Conservation (phyloP, 805 yeast species). For the Cyberlindnera xishuangbannaensis region DNA sequence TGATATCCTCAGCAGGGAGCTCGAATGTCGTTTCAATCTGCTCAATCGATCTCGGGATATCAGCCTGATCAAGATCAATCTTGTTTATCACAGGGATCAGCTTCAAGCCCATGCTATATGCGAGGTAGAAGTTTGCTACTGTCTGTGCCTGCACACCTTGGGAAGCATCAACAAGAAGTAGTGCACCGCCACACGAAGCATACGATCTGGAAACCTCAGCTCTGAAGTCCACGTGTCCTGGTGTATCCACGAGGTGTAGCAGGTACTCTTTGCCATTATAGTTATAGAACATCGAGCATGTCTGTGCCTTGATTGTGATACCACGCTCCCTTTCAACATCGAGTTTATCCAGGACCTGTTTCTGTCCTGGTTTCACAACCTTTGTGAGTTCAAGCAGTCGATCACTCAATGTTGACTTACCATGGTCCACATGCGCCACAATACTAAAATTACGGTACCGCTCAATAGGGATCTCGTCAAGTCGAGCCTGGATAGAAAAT, state of each 20-base stretch:
- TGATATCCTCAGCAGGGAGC: constrained; percentile 62
- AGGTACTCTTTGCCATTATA: constrained; percentile 67
- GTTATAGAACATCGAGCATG: constrained; percentile 86
- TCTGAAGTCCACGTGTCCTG: constrained; percentile 96
- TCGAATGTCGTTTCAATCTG: constrained; percentile 87
- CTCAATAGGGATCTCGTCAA: constrained; percentile 73
- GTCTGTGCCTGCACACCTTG: constrained; percentile 98
- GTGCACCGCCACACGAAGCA: constrained; percentile 95
- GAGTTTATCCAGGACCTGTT: constrained; percentile 82
- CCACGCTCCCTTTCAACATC: constrained; percentile 97
- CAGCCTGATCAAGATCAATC: constrained; percentile 84
- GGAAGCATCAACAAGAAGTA: constrained; percentile 84
- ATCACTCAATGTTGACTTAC: constrained; percentile 85
- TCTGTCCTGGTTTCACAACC: constrained; percentile 76
- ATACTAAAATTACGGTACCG: constrained; percentile 87
- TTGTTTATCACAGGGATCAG: constrained; percentile 88
- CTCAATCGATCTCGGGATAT: constrained; percentile 70
- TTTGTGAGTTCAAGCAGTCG: constrained; percentile 83
- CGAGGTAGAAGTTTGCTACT: constrained; percentile 92
- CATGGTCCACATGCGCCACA: constrained; percentile 94
- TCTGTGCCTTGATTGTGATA: constrained; percentile 94
- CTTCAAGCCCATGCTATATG: constrained; percentile 76
- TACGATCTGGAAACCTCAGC: constrained; percentile 91
- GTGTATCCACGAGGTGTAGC: constrained; percentile 90
- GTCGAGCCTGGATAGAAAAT: constrained; percentile 47